phyloP scores from a whole-genome alignment of 2,329 filamentous ascomycete species.

The Penicillium sp. region DNA sequence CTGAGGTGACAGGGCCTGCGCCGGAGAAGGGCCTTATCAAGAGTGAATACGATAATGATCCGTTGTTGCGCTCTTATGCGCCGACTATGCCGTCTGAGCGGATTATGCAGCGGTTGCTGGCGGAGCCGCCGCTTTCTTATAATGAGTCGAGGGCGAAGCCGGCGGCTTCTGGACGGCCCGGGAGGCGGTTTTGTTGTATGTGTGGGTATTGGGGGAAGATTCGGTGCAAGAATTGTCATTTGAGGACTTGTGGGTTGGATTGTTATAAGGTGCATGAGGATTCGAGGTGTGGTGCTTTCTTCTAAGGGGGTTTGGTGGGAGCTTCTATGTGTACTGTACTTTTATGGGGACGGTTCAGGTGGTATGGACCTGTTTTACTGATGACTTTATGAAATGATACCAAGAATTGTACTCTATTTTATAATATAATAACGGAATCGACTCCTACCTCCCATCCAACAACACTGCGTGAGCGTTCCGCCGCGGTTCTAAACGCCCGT shows the following conservation, averaged over 20 bases:
- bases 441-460: too few species aligned
- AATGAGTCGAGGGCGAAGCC: constrained; percentile 44
- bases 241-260: constrained; percentile 47
- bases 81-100: constrained; percentile 44
- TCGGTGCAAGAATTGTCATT: constrained; percentile 47
- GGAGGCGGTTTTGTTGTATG: constrained; percentile 46
- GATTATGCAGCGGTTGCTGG: constrained; percentile 44
- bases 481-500: too few species aligned
- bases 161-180: constrained; percentile 31
- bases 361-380: not conserved
- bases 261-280: constrained; percentile 49
- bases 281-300: constrained; percentile 45
- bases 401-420: too few species aligned
- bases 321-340: constrained; percentile 8
- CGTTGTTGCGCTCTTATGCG: constrained; percentile 42
- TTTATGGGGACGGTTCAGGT: constrained; percentile 3
- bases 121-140: constrained; percentile 48
- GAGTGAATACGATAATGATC: constrained; percentile 41
- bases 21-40: constrained; percentile 28
- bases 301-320: constrained; percentile 15
- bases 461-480: too few species aligned
- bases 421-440: too few species aligned
- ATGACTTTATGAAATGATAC: constrained; percentile 22
- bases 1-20: constrained; percentile 6
- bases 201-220: constrained; percentile 52